Base-by-base conservation (phyloP, 768 basidiomycete genomes). In the Leccinum boreale region DNA sequence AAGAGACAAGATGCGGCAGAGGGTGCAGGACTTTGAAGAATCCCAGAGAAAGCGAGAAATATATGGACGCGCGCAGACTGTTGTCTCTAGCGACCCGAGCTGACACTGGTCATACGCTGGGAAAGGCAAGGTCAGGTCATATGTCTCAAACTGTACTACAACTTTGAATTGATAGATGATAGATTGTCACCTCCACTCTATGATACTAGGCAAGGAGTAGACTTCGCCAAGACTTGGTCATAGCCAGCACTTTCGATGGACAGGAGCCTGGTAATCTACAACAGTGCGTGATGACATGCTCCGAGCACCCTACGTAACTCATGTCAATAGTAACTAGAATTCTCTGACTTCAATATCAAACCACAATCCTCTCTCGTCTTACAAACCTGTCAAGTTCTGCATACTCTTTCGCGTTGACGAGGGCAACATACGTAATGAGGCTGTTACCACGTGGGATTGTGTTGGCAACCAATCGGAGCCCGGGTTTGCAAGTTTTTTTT, bases 1-100 rank as follows among this genome's bases (percentile, higher is more conserved):
- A 59, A 77, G 72, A 65, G 82, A 85, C 66, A 94, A 93, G 74
- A 82, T 82, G 81, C 78, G 63, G 50, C 81, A 85, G 70, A 79
- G 86, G 60, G 81, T 87, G 69, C 81, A 79, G 58, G 87, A 84
- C 0, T 72, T 86, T 23, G 75, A 81, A 50, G 80, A 81, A 50
- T 91, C 90, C 0, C 76, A 77, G 59, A 76, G 76, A 62, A 91
- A 84, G 67, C 80, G 86, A 26, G 84, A 84, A 61, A 48, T 84
- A 17, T 92, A 88, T 63, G 90, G 90, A 72, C 72, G 71, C 15
- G 74, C 81, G 2, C 81, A 84, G 62, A 65, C 58, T 11, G 62
- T 71, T 29, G 50, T 62, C 46, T 54, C 73, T 31, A 26, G 36
- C 19, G 64, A 70, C n/a, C 53, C 21, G n/a, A 50, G 53, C 46